Evolutionary conservation across 2,329 filamentous ascomycete genomes (phyloP).

Genomic region (Scolecobasidium constrictum): DNA sequence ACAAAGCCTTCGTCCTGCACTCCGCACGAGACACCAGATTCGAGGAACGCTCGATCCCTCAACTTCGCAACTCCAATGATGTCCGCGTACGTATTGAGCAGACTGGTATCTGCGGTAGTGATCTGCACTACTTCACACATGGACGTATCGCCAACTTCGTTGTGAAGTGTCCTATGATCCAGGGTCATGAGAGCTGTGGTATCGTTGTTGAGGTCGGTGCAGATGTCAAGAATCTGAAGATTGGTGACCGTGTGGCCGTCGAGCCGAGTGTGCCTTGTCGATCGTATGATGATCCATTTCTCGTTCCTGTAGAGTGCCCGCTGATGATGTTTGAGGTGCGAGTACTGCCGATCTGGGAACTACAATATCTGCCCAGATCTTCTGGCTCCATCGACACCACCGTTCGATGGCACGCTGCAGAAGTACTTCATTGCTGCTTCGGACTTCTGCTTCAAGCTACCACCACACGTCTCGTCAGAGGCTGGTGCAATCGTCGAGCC

Average conservation of each 20-base stretch:
- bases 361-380: slow-evolving; percentile 19
- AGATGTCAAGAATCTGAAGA: slow-evolving; percentile 15
- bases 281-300: slow-evolving; percentile 12
- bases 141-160: slow-evolving; percentile 17
- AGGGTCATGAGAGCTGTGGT: slow-evolving; percentile 20
- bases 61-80: slow-evolving; percentile 12
- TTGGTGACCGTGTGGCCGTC: slow-evolving; percentile 19
- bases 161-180: slow-evolving; percentile 16
- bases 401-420: slow-evolving; percentile 17
- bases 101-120: slow-evolving; percentile 13
- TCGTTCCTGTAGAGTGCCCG: slow-evolving; percentile 29
- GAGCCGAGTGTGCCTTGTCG: slow-evolving; percentile 17
- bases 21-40: slow-evolving; percentile 34
- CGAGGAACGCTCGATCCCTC: slow-evolving; percentile 31
- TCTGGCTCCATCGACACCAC: slow-evolving; percentile 17
- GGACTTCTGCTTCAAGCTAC: slow-evolving; percentile 19
- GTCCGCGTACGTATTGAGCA: slow-evolving; percentile 11
- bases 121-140: slow-evolving; percentile 16
- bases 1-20: slow-evolving; percentile 37
- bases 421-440: slow-evolving; percentile 17
- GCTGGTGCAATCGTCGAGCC: slow-evolving; percentile 19
- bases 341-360: slow-evolving; percentile 12
- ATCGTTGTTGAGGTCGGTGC: slow-evolving; percentile 16
- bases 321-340: slow-evolving; percentile 13
- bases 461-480: slow-evolving; percentile 16